Conservation (phyloP, 257 asterid genomes). For the Haberlea rhodopensis region DNA sequence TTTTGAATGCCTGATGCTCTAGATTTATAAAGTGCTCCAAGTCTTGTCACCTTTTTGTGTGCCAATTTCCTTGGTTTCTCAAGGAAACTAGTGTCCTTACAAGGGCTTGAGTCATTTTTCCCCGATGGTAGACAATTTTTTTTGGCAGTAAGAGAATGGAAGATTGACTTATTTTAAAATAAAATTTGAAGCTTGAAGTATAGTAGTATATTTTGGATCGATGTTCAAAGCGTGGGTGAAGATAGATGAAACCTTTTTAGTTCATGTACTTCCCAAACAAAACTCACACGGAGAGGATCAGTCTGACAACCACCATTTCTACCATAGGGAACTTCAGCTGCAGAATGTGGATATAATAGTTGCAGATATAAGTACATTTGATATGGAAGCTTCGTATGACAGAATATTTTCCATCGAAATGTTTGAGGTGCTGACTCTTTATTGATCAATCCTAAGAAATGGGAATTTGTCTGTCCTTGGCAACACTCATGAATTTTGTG, state of each 20-base stretch:
- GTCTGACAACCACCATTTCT: constrained; percentile 19
- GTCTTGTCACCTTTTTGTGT: too few species aligned
- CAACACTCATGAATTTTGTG: constrained; percentile 8
- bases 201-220: background rate
- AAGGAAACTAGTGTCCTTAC: too few species aligned
- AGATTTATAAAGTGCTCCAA: background rate
- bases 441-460: background rate
- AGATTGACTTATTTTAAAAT: background rate
- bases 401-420: constrained; percentile 83
- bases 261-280: background rate
- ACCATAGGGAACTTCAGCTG: constrained; percentile 56
- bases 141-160: background rate
- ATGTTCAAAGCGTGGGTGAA: background rate
- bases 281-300: background rate
- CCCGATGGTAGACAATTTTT: too few species aligned
- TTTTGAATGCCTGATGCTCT: background rate
- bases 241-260: background rate
- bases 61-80: too few species aligned
- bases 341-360: constrained; percentile 73
- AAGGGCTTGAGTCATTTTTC: too few species aligned
- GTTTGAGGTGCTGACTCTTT: constrained; percentile 64
- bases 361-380: constrained; percentile 71
- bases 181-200: constrained; percentile 13
- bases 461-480: background rate
- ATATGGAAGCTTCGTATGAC: constrained; percentile 84